Percentiles rank a stretch among this genome's conserved stretches.
These are phyloP conservation scores for Avena insularis DNA, from an alignment of 176 grass and related monocot species.

Conservation along the genomic window DNA sequence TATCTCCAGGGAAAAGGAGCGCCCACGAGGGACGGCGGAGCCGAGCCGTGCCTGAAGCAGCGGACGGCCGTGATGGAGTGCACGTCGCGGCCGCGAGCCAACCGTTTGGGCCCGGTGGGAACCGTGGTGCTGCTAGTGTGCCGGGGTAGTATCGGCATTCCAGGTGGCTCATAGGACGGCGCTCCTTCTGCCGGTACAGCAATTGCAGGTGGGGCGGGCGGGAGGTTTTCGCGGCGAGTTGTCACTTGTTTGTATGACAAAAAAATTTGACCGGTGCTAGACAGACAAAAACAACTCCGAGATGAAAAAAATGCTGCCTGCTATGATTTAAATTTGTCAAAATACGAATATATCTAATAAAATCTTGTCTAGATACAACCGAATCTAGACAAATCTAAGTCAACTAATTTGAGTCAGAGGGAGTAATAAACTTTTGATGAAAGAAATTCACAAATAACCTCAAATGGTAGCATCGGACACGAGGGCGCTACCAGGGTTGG, in stretches of 20 bases:
- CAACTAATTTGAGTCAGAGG: too few species aligned
- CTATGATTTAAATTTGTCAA: too few species aligned
- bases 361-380: too few species aligned
- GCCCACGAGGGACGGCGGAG: not conserved
- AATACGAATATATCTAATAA: too few species aligned
- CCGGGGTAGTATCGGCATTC: slow-evolving; percentile 3
- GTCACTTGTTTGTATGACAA: not conserved
- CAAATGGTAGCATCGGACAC: too few species aligned
- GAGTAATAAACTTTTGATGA: too few species aligned
- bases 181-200: not conserved
- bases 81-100: not conserved
- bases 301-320: too few species aligned
- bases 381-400: too few species aligned
- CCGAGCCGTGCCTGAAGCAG: slow-evolving; percentile 14
- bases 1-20: slow-evolving; percentile 38
- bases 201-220: not conserved
- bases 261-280: too few species aligned
- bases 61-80: slow-evolving; percentile 36
- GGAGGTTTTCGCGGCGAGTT: not conserved
- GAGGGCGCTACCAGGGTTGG: too few species aligned
- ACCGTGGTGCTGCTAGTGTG: not conserved
- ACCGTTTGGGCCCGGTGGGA: slow-evolving; percentile 6
- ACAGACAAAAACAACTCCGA: too few species aligned
- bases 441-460: too few species aligned
- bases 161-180: not conserved